Evolutionary conservation across 2,329 filamentous ascomycete species (phyloP).

Genomic region (Aspergillus carbonarius): DNA sequence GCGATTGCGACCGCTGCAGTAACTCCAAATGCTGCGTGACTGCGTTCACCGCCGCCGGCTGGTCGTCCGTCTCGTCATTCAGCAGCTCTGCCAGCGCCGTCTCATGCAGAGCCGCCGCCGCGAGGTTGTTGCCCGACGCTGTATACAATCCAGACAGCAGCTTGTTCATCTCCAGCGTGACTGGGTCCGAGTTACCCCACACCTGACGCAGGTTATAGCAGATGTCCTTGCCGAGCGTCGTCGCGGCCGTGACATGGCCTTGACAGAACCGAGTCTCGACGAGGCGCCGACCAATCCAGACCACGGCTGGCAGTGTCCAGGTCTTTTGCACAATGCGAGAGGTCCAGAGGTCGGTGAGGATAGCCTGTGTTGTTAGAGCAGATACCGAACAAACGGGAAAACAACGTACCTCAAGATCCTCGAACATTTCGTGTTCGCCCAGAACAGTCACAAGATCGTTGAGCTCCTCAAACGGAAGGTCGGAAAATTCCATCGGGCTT

Average conservation of each 20-base stretch:
- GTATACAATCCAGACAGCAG: slow-evolving; percentile 54
- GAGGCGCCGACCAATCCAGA: slow-evolving; percentile 54
- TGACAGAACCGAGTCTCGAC: slow-evolving; percentile 54
- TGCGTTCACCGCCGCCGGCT: slow-evolving; percentile 20
- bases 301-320: slow-evolving; percentile 48
- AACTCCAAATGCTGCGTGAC: slow-evolving; percentile 33
- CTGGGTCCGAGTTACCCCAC: slow-evolving; percentile 49
- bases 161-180: slow-evolving; percentile 52
- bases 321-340: slow-evolving; percentile 47
- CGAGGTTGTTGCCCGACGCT: slow-evolving; percentile 31
- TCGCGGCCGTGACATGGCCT: slow-evolving; percentile 44
- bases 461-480: slow-evolving; percentile 35
- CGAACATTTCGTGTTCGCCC: slow-evolving; percentile 40
- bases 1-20: slow-evolving; percentile 28
- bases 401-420: slow-evolving; percentile 33
- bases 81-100: slow-evolving; percentile 31
- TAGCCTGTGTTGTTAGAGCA: slow-evolving; percentile 16
- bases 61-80: slow-evolving; percentile 25
- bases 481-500: slow-evolving; percentile 34
- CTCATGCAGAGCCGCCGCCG: slow-evolving; percentile 33
- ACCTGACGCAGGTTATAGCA: slow-evolving; percentile 57
- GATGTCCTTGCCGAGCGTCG: slow-evolving; percentile 54
- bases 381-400: neutral
- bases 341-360: slow-evolving; percentile 49
- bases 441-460: slow-evolving; percentile 40